Percentiles rank a stretch among this genome's conserved stretches.
These are phyloP conservation scores for Fusarium lateritium DNA, from an alignment of 2,329 filamentous ascomycete species.

Conservation along the genomic window DNA sequence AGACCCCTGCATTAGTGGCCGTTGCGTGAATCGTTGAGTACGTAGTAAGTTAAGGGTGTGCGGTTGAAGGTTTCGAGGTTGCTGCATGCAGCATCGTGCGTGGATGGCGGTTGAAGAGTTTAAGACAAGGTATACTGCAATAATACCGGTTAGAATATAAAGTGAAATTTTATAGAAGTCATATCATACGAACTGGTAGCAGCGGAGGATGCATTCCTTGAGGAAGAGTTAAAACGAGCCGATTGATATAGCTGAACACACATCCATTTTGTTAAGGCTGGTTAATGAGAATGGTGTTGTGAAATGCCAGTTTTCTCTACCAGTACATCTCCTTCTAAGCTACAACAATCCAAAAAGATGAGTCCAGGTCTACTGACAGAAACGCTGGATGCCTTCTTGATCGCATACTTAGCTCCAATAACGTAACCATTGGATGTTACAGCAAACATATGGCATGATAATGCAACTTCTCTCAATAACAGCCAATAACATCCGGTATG, in stretches of 20 bases:
- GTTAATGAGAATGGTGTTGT: neutral
- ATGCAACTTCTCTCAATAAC: fast-evolving
- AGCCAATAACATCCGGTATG: slow-evolving; percentile 47
- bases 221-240: neutral
- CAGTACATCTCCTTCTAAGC: too few species aligned
- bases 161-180: too few species aligned
- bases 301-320: too few species aligned
- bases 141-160: too few species aligned
- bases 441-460: too few species aligned
- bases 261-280: neutral
- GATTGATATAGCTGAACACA: neutral
- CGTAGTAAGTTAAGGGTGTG: neutral
- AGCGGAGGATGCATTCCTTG: neutral
- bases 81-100: too few species aligned
- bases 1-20: slow-evolving; percentile 7
- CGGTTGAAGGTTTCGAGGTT: neutral
- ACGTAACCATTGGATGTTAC: too few species aligned
- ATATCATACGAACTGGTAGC: neutral
- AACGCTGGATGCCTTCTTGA: neutral
- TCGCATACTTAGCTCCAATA: too few species aligned
- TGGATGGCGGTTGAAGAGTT: too few species aligned
- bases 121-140: too few species aligned
- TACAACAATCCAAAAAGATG: too few species aligned
- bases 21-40: neutral
- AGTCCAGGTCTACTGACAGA: neutral